Evolutionary conservation across 176 grass and related monocot species (phyloP), one percentile per base, ranked within the genome.

Genomic region (Dactylis glomerata): DNA sequence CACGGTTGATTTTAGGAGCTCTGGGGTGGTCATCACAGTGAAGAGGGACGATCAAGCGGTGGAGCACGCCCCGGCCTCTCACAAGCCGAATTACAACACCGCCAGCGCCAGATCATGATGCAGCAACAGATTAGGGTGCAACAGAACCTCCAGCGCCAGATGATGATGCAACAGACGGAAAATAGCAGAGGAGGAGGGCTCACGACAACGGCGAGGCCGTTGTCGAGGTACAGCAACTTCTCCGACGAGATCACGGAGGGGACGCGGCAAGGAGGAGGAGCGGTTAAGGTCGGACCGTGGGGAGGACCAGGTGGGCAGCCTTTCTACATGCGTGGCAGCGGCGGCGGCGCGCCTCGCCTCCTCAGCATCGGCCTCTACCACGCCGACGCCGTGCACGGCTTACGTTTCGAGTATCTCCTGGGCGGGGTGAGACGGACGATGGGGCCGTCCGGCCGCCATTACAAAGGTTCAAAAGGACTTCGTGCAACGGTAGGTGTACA

Each of bases 241-340:
- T 78, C 75, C 75, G 2, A 2, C n/a, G 75, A 58, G 52, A 59
- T 59, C 52, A 78, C 34, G 32, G 19, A 40, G 6, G 51, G 12
- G 23, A 27, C 14, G 41, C 41, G 23, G n/a, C 13, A 13, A 24
- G 38, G 37, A 31, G 47, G 41, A 28, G 52, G n/a, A 23, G 79
- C 58, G 36, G 23, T 36, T 5, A 87, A 81, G 27, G 20, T 68
- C 1, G 86, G 79, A 10, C 86, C 71, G 1, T 87, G 86, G 86
- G 86, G 85, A 34, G 78, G 85, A 34, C 22, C 46, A 3, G 85
- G 78, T 3, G 85, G 71, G 9, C 22, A 46, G 17, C 14, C 34
- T 0, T 82, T 87, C 26, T 44, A 67, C 79, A 81, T 56, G 77
- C 24, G 19, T 1, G 24, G 6, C 51, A 5, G 51, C 20, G 8